Percentiles rank a stretch among this genome's conserved stretches.
Evolutionary conservation across 2,329 filamentous ascomycete species (phyloP).

Genomic region (Aspergillus luchuensis): DNA sequence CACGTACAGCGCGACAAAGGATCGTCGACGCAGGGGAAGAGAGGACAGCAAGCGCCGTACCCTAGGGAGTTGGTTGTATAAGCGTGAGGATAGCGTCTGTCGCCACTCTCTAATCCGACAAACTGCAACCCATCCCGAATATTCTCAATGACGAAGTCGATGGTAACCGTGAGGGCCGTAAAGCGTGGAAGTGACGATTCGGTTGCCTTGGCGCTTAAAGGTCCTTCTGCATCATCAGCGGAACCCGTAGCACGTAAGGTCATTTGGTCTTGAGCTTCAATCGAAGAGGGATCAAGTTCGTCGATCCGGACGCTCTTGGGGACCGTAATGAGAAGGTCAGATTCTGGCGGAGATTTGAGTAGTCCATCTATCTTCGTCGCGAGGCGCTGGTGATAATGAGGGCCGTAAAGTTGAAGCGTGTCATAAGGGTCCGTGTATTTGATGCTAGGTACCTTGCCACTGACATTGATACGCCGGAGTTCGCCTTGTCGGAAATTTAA

Average conservation of each 20-base stretch:
- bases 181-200: conserved; percentile 52
- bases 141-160: conserved; percentile 75
- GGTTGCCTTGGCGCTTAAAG: conserved; percentile 34
- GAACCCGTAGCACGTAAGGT: conserved; percentile 43
- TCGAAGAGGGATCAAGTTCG: conserved; percentile 58
- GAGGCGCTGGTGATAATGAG: conserved; percentile 76
- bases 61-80: conserved; percentile 83
- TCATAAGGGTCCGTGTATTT: conserved; percentile 48
- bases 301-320: conserved; percentile 64
- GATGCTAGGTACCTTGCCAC: conserved; percentile 43
- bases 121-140: conserved; percentile 90
- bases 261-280: conserved; percentile 51
- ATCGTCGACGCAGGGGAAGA: conserved; percentile 94
- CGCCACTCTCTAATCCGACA: conserved; percentile 77
- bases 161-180: conserved; percentile 63
- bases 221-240: conserved; percentile 42
- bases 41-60: conserved; percentile 76
- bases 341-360: conserved; percentile 53
- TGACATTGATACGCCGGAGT: conserved; percentile 54
- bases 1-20: conserved; percentile 78
- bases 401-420: conserved; percentile 56
- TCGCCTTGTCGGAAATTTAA: conserved; percentile 66
- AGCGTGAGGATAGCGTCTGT: conserved; percentile 83
- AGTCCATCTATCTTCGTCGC: conserved; percentile 67
- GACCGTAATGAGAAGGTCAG: conserved; percentile 61